Evolutionary conservation across 129 eudicot species (phyloP).

Genomic region (Dittrichia graveolens): DNA sequence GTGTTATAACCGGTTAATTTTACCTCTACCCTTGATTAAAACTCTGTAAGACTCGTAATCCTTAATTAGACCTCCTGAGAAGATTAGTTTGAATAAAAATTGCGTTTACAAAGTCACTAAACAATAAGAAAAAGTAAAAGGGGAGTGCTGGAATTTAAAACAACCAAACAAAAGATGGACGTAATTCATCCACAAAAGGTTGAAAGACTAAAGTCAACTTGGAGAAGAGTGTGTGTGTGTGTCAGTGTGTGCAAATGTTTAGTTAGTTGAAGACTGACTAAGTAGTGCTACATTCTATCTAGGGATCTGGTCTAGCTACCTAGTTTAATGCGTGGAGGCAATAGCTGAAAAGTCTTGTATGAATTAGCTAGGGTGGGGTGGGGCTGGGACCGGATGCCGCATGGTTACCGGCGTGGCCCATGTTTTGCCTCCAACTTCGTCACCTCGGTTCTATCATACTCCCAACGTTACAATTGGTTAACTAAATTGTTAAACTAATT

Average conservation of each 20-base stretch:
- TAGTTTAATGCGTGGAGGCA: conserved; percentile 27
- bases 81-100: too few relatives aligned
- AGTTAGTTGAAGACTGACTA: conserved; percentile 4
- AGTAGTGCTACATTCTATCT: conserved; percentile 23
- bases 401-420: conserved; percentile 29
- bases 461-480: too few relatives aligned
- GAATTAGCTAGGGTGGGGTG: conserved; percentile 30
- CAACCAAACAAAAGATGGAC: neutral
- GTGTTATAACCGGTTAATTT: too few relatives aligned
- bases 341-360: conserved; percentile 37
- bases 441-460: too few relatives aligned
- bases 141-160: neutral
- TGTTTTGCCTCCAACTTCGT: neutral
- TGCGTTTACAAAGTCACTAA: neutral
- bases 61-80: too few relatives aligned
- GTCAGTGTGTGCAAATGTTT: conserved; percentile 7
- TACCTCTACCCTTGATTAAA: too few relatives aligned
- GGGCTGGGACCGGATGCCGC: conserved; percentile 35
- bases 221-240: conserved; percentile 17
- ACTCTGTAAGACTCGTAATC: too few relatives aligned
- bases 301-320: conserved; percentile 30
- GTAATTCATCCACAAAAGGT: neutral
- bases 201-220: neutral
- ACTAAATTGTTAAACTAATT: too few relatives aligned
- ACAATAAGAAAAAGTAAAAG: neutral